phyloP scores from a whole-genome alignment of 345 rosid species.

The Brassica napus region DNA sequence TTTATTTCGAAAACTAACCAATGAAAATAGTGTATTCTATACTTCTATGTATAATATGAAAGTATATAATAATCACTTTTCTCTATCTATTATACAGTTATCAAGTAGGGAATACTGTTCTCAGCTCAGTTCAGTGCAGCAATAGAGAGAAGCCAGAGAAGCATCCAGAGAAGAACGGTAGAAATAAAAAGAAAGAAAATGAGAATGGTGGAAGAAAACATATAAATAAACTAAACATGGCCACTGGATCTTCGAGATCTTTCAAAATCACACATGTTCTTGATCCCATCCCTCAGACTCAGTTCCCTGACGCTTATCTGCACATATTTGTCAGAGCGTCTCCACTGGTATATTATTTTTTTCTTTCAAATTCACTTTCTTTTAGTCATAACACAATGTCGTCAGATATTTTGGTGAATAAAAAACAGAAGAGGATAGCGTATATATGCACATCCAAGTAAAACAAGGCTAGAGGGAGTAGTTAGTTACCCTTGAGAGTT shows the following conservation, averaged over 20 bases:
- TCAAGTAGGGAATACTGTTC: too few species aligned
- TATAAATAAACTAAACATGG: constrained; percentile 55
- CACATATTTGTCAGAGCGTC: constrained; percentile 84
- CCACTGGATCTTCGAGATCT: constrained; percentile 42
- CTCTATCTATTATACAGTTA: too few species aligned
- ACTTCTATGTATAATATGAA: too few species aligned
- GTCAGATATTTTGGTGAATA: not conserved
- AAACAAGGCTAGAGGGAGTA: not conserved
- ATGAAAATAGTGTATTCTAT: not conserved
- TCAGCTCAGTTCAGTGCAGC: too few species aligned
- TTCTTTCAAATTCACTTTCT: constrained; percentile 34
- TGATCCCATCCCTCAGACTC: constrained; percentile 63
- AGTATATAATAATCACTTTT: too few species aligned
- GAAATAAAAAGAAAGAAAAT: not conserved
- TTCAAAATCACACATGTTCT: constrained; percentile 42
- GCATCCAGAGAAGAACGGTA: not conserved
- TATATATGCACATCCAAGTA: not conserved
- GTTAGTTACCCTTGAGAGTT: not conserved
- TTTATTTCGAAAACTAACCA: not conserved
- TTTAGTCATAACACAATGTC: not conserved
- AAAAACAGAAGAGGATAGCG: not conserved
- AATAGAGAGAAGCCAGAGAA: not conserved
- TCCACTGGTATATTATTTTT: constrained; percentile 53
- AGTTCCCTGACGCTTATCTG: constrained; percentile 66
- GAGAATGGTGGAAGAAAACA: not conserved